Conservation (phyloP, 2,329 filamentous ascomycete species). For the Tolypocladium guangdongense region DNA sequence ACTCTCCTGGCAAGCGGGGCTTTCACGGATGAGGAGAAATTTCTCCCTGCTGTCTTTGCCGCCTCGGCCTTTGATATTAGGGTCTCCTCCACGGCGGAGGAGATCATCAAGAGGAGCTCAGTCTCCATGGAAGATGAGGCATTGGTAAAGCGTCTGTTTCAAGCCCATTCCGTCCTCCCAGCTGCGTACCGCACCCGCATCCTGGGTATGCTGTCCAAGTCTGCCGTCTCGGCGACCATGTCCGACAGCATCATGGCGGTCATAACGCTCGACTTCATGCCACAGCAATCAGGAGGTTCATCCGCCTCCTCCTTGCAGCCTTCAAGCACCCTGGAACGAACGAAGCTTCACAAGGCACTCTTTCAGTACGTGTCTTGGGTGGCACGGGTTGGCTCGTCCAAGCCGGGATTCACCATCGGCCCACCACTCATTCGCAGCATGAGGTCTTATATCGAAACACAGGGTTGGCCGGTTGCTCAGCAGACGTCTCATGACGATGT, state of each 20-base stretch:
- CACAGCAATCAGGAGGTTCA: slow-evolving; percentile 3
- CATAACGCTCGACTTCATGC: slow-evolving; percentile 55
- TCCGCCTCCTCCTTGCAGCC: slow-evolving; percentile 11
- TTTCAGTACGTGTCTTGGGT: slow-evolving; percentile 85
- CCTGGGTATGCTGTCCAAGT: slow-evolving; percentile 65
- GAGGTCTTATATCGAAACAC: slow-evolving; percentile 61
- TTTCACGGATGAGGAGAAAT: slow-evolving; percentile 73
- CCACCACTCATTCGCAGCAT: slow-evolving; percentile 57
- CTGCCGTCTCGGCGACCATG: slow-evolving; percentile 60
- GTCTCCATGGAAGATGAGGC: slow-evolving; percentile 60
- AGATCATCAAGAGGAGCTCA: slow-evolving; percentile 71
- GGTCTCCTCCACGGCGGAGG: slow-evolving; percentile 76
- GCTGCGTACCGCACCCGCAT: slow-evolving; percentile 68
- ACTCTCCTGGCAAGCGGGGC: slow-evolving; percentile 73
- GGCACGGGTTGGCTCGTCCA: slow-evolving; percentile 56
- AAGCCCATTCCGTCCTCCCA: slow-evolving; percentile 63
- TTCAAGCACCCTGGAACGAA: slow-evolving; percentile 57
- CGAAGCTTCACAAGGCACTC: slow-evolving; percentile 70
- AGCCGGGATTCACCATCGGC: slow-evolving; percentile 54
- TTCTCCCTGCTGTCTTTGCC: slow-evolving; percentile 74
- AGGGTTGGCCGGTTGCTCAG: slow-evolving; percentile 70
- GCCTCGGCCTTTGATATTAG: slow-evolving; percentile 73
- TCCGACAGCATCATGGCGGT: slow-evolving; percentile 56
- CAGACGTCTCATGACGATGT: slow-evolving; percentile 49
- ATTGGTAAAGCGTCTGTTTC: slow-evolving; percentile 56